Evolutionary conservation across 164 flowering plant genomes (phyloP).

Genomic region (Aristolochia californica): DNA sequence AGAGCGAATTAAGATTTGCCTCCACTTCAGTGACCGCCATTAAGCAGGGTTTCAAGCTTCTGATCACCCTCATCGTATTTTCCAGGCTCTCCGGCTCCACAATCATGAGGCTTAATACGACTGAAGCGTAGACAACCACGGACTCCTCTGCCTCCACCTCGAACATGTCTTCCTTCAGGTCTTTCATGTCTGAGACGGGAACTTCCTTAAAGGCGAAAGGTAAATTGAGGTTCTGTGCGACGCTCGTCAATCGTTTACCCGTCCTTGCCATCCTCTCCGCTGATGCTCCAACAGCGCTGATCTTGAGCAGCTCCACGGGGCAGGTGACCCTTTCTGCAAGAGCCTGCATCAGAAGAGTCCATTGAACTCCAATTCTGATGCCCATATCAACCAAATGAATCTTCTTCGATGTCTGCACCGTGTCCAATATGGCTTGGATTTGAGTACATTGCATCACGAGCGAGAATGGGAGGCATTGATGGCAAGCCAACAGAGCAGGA

Average conservation of each 20-base stretch:
- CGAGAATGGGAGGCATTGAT: slow-evolving; percentile 23
- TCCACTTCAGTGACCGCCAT: slow-evolving; percentile 44
- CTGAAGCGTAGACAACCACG: slow-evolving; percentile 23
- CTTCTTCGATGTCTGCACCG: slow-evolving; percentile 26
- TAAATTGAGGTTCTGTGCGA: slow-evolving; percentile 26
- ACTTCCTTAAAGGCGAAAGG: slow-evolving; percentile 25
- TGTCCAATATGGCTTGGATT: slow-evolving; percentile 39
- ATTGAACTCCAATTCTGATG: slow-evolving; percentile 30
- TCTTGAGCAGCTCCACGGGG: slow-evolving; percentile 36
- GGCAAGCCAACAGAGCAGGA: slow-evolving; percentile 14
- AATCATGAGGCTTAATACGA: slow-evolving; percentile 11
- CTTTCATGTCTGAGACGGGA: slow-evolving; percentile 23
- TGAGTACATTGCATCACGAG: slow-evolving; percentile 34
- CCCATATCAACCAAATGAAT: slow-evolving; percentile 41
- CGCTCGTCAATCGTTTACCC: slow-evolving; percentile 21
- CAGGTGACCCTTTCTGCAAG: slow-evolving; percentile 15
- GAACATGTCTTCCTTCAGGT: slow-evolving; percentile 27
- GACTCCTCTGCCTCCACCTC: slow-evolving; percentile 29
- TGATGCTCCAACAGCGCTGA: slow-evolving; percentile 29
- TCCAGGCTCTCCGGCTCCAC: slow-evolving; percentile 19
- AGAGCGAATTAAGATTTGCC: slow-evolving; percentile 37
- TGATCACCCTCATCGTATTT: slow-evolving; percentile 30
- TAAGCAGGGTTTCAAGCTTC: slow-evolving; percentile 29
- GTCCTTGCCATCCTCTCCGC: slow-evolving; percentile 16
- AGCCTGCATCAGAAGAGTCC: slow-evolving; percentile 43